Percentiles rank a stretch among this genome's conserved stretches.
These are phyloP conservation scores for Aureobasidium sp. DNA, from an alignment of 2,329 filamentous ascomycete genomes.

Conservation along the genomic window DNA sequence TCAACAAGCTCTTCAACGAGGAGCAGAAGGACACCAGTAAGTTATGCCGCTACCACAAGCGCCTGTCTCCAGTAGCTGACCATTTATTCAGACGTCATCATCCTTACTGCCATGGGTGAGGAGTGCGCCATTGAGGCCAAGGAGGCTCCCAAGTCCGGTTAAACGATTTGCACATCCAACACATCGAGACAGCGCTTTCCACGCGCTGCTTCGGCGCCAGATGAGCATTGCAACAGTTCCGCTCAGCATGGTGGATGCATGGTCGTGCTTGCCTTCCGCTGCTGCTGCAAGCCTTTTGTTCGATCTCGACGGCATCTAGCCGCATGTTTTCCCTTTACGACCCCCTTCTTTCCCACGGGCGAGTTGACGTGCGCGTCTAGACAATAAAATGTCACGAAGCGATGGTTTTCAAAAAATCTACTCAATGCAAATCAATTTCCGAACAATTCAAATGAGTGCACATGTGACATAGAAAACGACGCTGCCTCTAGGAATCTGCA, in stretches of 20 bases:
- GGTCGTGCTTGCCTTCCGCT: not conserved
- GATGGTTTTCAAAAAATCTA: slow-evolving; percentile 15
- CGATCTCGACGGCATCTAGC: slow-evolving; percentile 14
- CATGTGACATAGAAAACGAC: not conserved
- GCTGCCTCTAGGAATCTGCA: not conserved
- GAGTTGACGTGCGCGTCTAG: slow-evolving; percentile 14
- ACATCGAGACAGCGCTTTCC: slow-evolving; percentile 12
- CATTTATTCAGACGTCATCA: slow-evolving; percentile 64
- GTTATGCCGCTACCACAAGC: slow-evolving; percentile 32
- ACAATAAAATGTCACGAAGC: slow-evolving; percentile 17
- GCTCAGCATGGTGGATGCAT: not conserved
- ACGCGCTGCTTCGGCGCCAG: slow-evolving; percentile 19
- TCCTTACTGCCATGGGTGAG: slow-evolving; percentile 95
- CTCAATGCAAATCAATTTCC: slow-evolving; percentile 14
- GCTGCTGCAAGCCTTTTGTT: slow-evolving; percentile 11
- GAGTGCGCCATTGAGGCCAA: slow-evolving; percentile 88
- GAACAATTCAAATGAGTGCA: not conserved
- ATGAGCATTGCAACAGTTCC: slow-evolving; percentile 10
- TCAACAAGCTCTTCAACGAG: slow-evolving; percentile 65
- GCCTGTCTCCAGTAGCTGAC: not conserved
- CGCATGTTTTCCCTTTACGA: slow-evolving; percentile 13
- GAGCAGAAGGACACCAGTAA: slow-evolving; percentile 93
- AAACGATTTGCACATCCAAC: slow-evolving; percentile 13
- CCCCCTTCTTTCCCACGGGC: slow-evolving; percentile 11
- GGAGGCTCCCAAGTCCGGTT: slow-evolving; percentile 59